These are phyloP conservation scores for Fraxinus angustifolia DNA, from an alignment of 305 asterid species.

Conservation along the genomic window DNA sequence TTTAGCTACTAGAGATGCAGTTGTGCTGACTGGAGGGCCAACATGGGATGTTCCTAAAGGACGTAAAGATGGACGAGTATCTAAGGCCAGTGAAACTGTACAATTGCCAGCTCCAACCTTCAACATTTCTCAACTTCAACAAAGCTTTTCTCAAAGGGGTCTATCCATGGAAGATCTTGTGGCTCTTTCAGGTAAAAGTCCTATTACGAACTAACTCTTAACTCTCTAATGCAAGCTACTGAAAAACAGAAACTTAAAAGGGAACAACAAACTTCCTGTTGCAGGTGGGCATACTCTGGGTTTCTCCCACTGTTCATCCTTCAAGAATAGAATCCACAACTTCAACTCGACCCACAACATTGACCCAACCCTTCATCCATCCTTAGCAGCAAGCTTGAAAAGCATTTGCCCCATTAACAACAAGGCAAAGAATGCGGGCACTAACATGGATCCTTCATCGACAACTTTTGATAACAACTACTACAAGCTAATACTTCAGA, in stretches of 20 bases:
- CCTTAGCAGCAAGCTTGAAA: constrained; percentile 35
- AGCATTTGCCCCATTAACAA: constrained; percentile 29
- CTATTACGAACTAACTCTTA: neutral
- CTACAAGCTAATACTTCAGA: constrained; percentile 33
- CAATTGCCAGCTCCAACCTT: constrained; percentile 56
- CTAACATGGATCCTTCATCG: constrained; percentile 34
- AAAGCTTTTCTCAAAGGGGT: constrained; percentile 41
- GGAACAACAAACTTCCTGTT: neutral
- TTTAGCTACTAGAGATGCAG: constrained; percentile 80
- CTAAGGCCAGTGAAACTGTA: constrained; percentile 61
- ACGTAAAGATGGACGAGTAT: constrained; percentile 69
- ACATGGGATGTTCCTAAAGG: constrained; percentile 73
- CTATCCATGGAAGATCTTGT: constrained; percentile 38
- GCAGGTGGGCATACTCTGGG: constrained; percentile 52
- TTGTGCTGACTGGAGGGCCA: constrained; percentile 68
- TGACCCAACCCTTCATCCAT: constrained; percentile 39
- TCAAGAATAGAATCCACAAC: constrained; percentile 38
- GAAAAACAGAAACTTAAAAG: neutral
- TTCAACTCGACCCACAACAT: constrained; percentile 28
- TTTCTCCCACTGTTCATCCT: constrained; percentile 50
- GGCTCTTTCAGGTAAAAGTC: constrained; percentile 34
- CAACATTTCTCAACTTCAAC: constrained; percentile 40
- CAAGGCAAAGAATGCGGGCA: constrained; percentile 34
- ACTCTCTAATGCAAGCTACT: neutral
- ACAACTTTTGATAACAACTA: constrained; percentile 32